Base-by-base conservation (phyloP, 2,329 filamentous ascomycete species). In the Madurella fahalii region DNA sequence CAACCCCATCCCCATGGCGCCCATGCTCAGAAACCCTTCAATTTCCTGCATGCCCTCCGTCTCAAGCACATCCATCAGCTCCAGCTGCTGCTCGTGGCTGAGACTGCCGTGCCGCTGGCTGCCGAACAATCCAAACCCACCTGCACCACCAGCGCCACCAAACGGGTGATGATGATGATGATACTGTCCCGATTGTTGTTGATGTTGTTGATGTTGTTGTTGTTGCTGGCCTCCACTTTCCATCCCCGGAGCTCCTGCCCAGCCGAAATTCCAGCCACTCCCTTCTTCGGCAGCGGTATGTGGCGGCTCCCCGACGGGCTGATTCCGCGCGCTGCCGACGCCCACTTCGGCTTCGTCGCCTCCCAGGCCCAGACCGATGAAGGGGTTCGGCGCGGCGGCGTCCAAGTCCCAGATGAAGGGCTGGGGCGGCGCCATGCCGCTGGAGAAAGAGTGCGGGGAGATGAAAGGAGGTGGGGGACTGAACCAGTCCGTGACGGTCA, bases 21-120 rank as follows among this genome's bases (percentile, higher is more conserved):
- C 56, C 71, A 71, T 72, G 49, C 71, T 82, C 61, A 86, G 69
- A 53, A 83, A 82, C 13, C 76, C 76, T 59, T 85, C 78, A 62
- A 86, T 85, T 48, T 85, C 83, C 25, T 73, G 74, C 66, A 85
- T 72, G 0, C 83, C 84, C 60, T 86, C 81, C 62, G 76, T 87
- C 69, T 94, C 88, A 34, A 95, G 78, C 47, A 85, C 84, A 52
- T 85, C 83, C 87, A 95, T 90, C 39, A 95, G 75, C 73, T 95
- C 89, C 59, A 86, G 73, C 70, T 94, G 90, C 70, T 95, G 89
- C 65, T 90, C 82, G 59, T 91, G 86, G 56, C 85, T 92, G 32
- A 95, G 74, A 56, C 79, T 88, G 60, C 84, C 90, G 64, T 83
- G 83, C 56, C 78, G 80, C 66, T 81, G 80, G 25, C 73, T 69